A percentile compares a stretch with the other conserved stretches of the same genome.
Evolutionary conservation across 148 eudicot species (phyloP).

Genomic region (Arctostaphylos glauca): DNA sequence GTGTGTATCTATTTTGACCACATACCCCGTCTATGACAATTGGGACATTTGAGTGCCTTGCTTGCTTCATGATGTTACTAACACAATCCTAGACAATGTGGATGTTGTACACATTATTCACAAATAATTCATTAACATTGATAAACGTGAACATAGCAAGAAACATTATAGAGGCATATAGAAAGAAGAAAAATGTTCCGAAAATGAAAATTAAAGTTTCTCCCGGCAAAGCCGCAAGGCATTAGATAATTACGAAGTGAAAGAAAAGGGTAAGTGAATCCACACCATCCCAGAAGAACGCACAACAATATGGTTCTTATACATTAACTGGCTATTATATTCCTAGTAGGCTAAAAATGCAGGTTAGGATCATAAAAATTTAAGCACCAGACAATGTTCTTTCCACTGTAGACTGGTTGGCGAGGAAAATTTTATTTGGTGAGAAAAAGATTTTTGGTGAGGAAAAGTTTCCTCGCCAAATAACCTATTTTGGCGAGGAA

Average conservation of each 20-base stretch:
- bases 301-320: background rate
- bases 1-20: background rate
- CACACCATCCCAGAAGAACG: background rate
- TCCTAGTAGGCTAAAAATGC: background rate
- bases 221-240: background rate
- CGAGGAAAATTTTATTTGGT: too few species aligned
- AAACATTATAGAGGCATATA: background rate
- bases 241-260: slow-evolving; percentile 2
- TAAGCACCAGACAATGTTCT: background rate
- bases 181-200: background rate
- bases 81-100: slow-evolving; percentile 71
- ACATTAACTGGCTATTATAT: background rate
- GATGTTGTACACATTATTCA: slow-evolving; percentile 11
- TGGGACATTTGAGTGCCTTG: slow-evolving; percentile 68
- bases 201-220: background rate
- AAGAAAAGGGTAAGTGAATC: background rate
- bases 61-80: slow-evolving; percentile 71
- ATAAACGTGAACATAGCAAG: background rate
- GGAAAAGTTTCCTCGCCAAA: too few species aligned
- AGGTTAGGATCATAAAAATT: background rate
- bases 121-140: slow-evolving; percentile 7
- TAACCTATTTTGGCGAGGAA: too few species aligned
- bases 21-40: slow-evolving; percentile 96
- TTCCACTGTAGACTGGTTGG: background rate
- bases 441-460: too few species aligned